A percentile compares a stretch with the other conserved stretches of the same genome.
Conservation (phyloP, 2,329 filamentous ascomycete species). For the Epichloe brachyelytri region DNA sequence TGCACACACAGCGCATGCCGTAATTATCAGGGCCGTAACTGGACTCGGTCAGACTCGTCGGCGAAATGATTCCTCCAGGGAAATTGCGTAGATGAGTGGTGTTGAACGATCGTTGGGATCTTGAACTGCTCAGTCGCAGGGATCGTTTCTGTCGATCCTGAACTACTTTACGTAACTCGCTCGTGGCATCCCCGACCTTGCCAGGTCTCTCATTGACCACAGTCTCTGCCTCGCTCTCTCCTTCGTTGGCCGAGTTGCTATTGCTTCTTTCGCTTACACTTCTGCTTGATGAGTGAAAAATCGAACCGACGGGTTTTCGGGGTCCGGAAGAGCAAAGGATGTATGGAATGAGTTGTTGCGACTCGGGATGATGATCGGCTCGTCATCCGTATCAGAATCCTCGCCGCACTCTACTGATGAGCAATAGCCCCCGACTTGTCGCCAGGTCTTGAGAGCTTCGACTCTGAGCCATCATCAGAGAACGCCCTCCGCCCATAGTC, state of each 20-base stretch:
- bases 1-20: constrained; percentile 45
- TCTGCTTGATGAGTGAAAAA: constrained; percentile 33
- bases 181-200: constrained; percentile 42
- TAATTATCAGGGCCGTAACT: constrained; percentile 29
- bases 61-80: constrained; percentile 32
- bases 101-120: constrained; percentile 20
- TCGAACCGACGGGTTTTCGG: constrained; percentile 33
- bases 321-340: constrained; percentile 45
- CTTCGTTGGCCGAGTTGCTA: constrained; percentile 26
- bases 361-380: constrained; percentile 52
- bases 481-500: constrained; percentile 26
- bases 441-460: constrained; percentile 18
- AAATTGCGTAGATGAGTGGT: constrained; percentile 22
- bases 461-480: constrained; percentile 15
- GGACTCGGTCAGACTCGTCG: constrained; percentile 36
- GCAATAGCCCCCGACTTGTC: constrained; percentile 23
- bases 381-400: constrained; percentile 48
- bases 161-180: constrained; percentile 46
- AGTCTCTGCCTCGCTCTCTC: constrained; percentile 48
- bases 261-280: constrained; percentile 38
- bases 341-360: constrained; percentile 37
- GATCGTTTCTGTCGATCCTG: constrained; percentile 35
- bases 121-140: constrained; percentile 18
- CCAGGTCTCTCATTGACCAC: constrained; percentile 33
- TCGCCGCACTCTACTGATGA: constrained; percentile 31